Evolutionary conservation across 1,139 yeast genomes (phyloP).

Genomic region (Kodamaea alishanica): DNA sequence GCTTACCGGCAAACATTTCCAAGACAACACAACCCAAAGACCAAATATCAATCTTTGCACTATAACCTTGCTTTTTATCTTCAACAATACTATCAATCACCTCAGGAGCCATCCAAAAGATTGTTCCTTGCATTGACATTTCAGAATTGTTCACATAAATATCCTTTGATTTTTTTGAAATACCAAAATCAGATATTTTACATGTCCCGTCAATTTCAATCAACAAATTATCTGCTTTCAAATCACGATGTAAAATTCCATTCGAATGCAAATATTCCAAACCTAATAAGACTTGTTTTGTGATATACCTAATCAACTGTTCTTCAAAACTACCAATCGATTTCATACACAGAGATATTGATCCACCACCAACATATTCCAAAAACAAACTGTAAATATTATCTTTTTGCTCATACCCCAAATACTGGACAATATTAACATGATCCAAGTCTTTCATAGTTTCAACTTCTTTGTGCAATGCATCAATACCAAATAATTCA

Average conservation of each 20-base stretch:
- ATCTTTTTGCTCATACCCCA: constrained; percentile 82
- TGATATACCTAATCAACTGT: constrained; percentile 64
- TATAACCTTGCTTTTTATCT: constrained; percentile 84
- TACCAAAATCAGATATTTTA: constrained; percentile 96
- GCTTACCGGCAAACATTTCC: constrained; percentile 87
- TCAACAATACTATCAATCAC: constrained; percentile 78
- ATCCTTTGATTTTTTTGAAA: constrained; percentile 82
- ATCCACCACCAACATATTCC: constrained; percentile 98
- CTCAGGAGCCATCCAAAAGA: constrained; percentile 99
- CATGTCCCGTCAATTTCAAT: constrained; percentile 91
- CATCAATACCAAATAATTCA: constrained; percentile 54
- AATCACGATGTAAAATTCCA: constrained; percentile 90
- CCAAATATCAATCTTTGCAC: constrained; percentile 94
- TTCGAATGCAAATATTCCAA: constrained; percentile 78
- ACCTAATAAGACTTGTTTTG: constrained; percentile 79
- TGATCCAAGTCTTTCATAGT: constrained; percentile 94
- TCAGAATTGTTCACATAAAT: constrained; percentile 89
- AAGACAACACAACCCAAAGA: constrained; percentile 92
- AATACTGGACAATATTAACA: constrained; percentile 87
- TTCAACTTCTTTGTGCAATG: constrained; percentile 86
- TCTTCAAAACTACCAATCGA: constrained; percentile 87
- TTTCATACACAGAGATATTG: constrained; percentile 82
- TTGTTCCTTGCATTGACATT: constrained; percentile 94
- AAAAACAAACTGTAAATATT: constrained; percentile 79
- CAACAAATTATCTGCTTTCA: constrained; percentile 90